Conservation (phyloP, 768 basidiomycete species). For the Kwoniella newhampshirensis region DNA sequence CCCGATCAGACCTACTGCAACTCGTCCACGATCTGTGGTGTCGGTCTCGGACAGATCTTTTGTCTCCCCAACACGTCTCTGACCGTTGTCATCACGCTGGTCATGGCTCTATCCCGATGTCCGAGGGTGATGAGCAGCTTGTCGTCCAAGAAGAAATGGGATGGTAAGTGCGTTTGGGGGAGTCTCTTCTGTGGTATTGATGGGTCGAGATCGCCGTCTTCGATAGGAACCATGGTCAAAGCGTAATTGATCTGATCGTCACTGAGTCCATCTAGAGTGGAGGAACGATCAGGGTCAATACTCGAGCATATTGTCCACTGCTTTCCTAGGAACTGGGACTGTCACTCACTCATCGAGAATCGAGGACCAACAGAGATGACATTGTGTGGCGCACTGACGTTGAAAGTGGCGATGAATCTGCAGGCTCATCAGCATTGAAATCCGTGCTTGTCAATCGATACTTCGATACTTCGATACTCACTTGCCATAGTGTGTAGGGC, state of each 20-base stretch:
- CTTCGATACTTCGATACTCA: too few relatives aligned
- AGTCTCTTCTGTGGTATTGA: background rate
- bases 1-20: too few relatives aligned
- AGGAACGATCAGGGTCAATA: background rate
- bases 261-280: conserved; percentile 2
- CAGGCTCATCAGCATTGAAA: too few relatives aligned
- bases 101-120: conserved; percentile 14
- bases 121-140: conserved; percentile 19
- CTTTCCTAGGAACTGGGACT: background rate
- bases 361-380: conserved; percentile 22
- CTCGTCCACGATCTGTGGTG: too few relatives aligned
- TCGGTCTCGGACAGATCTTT: conserved; percentile 7
- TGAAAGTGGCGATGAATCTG: conserved; percentile 17
- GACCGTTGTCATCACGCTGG: conserved; percentile 3
- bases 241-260: conserved; percentile 19
- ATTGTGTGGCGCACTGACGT: conserved; percentile 14
- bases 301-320: background rate
- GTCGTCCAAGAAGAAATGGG: conserved; percentile 26
- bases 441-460: too few relatives aligned
- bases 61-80: conserved; percentile 13
- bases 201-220: conserved; percentile 6
- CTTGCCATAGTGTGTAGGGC: conserved; percentile 13
- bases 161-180: conserved; percentile 7
- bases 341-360: conserved; percentile 9
- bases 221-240: conserved; percentile 7